These are phyloP conservation scores for Pouteria glomerata DNA, from an alignment of 148 eudicot genomes.

Conservation along the genomic window DNA sequence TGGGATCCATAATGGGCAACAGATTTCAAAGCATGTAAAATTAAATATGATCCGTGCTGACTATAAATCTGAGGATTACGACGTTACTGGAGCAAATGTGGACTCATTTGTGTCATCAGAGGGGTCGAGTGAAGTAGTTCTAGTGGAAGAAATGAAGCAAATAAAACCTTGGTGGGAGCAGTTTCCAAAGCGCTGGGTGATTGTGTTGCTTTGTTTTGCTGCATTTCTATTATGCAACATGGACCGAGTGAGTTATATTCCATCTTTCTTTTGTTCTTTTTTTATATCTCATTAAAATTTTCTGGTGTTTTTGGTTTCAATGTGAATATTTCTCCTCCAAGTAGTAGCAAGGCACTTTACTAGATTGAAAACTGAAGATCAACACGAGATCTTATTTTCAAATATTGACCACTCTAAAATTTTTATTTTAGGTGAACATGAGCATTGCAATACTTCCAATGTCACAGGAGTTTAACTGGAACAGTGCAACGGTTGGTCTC, in stretches of 20 bases:
- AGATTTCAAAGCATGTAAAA: conserved; percentile 27
- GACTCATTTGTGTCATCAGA: conserved; percentile 56
- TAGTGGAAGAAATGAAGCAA: conserved; percentile 34
- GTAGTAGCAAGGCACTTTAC: conserved; percentile 9
- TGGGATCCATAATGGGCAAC: conserved; percentile 24
- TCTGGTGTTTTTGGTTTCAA: background rate
- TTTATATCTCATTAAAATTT: background rate
- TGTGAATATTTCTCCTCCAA: conserved; percentile 1
- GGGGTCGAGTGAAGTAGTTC: conserved; percentile 45
- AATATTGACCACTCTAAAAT: conserved; percentile 8
- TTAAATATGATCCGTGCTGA: conserved; percentile 39
- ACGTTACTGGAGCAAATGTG: conserved; percentile 44
- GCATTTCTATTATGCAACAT: conserved; percentile 93
- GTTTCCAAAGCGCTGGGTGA: conserved; percentile 87
- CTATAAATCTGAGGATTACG: conserved; percentile 83
- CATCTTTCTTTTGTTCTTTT: conserved; percentile 3
- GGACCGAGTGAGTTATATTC: conserved; percentile 78
- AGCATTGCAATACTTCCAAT: conserved; percentile 98
- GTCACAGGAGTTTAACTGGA: conserved; percentile 89
- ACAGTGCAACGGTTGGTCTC: conserved; percentile 91
- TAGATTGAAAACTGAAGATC: background rate
- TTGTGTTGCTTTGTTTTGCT: conserved; percentile 67
- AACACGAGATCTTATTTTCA: background rate
- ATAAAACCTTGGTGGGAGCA: conserved; percentile 48
- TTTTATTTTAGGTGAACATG: conserved; percentile 77